phyloP scores from a whole-genome alignment of 2,329 filamentous ascomycete species.

The Tolypocladium cylindrosporum region DNA sequence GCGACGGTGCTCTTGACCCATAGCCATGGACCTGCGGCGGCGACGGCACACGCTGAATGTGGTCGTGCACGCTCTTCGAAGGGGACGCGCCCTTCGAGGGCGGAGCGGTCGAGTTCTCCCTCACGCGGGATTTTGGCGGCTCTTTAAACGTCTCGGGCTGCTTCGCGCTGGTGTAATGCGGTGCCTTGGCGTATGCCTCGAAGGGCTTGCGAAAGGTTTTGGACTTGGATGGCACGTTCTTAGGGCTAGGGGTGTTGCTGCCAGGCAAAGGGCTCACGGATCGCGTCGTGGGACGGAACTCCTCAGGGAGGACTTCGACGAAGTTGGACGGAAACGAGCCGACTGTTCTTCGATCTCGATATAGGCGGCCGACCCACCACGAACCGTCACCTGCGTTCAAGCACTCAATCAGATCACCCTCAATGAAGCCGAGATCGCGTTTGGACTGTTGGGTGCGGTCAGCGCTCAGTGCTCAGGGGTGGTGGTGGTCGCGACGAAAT shows the following conservation, averaged over 20 bases:
- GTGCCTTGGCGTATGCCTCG: slow-evolving; percentile 56
- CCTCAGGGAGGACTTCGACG: slow-evolving; percentile 77
- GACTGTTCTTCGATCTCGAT: slow-evolving; percentile 80
- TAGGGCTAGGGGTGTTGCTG: slow-evolving; percentile 44
- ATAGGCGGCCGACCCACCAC: slow-evolving; percentile 95
- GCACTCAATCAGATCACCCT: slow-evolving; percentile 96
- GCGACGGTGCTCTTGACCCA: slow-evolving; percentile 20
- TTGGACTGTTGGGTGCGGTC: slow-evolving; percentile 52
- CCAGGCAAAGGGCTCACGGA: slow-evolving; percentile 50
- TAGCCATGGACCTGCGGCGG: slow-evolving; percentile 16
- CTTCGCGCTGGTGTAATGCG: slow-evolving; percentile 54
- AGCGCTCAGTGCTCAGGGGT: slow-evolving; percentile 7
- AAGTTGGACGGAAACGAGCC: slow-evolving; percentile 97
- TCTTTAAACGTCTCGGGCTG: slow-evolving; percentile 48
- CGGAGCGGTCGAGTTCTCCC: slow-evolving; percentile 16
- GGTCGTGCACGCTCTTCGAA: slow-evolving; percentile 10
- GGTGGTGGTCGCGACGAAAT: neutral
- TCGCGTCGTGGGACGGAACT: slow-evolving; percentile 66
- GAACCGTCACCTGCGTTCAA: slow-evolving; percentile 94
- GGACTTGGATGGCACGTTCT: slow-evolving; percentile 46
- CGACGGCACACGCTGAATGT: slow-evolving; percentile 8
- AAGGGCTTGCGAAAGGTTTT: slow-evolving; percentile 58
- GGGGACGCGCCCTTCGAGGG: slow-evolving; percentile 17
- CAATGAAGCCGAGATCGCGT: slow-evolving; percentile 90
- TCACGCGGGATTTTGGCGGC: slow-evolving; percentile 18